These are phyloP conservation scores for Fusarium sp. DNA, from an alignment of 2,329 filamentous ascomycete genomes.

Conservation along the genomic window DNA sequence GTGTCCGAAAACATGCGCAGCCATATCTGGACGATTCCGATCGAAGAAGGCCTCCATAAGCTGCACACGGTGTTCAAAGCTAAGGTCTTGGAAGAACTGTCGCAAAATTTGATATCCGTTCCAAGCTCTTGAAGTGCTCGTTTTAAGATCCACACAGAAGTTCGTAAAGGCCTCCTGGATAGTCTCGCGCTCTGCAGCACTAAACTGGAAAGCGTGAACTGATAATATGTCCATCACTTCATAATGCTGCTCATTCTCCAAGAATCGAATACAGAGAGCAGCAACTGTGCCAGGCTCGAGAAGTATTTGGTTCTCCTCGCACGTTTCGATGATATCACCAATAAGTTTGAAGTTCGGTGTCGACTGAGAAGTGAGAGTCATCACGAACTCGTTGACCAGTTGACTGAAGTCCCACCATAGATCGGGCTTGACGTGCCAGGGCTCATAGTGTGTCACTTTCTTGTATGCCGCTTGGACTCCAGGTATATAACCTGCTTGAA, in stretches of 20 bases:
- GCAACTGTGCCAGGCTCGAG: conserved; percentile 81
- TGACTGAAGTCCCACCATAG: conserved; percentile 64
- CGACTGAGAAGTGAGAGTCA: conserved; percentile 70
- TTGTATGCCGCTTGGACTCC: conserved; percentile 76
- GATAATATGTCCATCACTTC: conserved; percentile 87
- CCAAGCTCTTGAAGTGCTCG: conserved; percentile 73
- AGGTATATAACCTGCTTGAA: conserved; percentile 77
- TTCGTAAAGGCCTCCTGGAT: conserved; percentile 74
- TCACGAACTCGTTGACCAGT: conserved; percentile 77
- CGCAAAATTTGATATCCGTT: conserved; percentile 73
- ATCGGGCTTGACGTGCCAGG: conserved; percentile 58
- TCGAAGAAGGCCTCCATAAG: conserved; percentile 87
- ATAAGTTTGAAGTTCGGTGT: conserved; percentile 76
- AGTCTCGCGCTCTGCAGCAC: conserved; percentile 72
- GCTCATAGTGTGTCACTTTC: conserved; percentile 47
- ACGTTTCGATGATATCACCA: conserved; percentile 75
- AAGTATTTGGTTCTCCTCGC: conserved; percentile 75
- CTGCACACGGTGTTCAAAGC: conserved; percentile 70
- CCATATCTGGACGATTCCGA: conserved; percentile 84
- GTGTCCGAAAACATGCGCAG: conserved; percentile 86
- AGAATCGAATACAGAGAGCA: conserved; percentile 76
- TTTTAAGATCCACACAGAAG: conserved; percentile 73
- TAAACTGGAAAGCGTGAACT: conserved; percentile 76
- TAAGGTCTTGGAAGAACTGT: conserved; percentile 73
- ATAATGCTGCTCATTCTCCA: conserved; percentile 79